phyloP scores from a whole-genome alignment of 257 asterid species.

The Lithospermum erythrorhizon region DNA sequence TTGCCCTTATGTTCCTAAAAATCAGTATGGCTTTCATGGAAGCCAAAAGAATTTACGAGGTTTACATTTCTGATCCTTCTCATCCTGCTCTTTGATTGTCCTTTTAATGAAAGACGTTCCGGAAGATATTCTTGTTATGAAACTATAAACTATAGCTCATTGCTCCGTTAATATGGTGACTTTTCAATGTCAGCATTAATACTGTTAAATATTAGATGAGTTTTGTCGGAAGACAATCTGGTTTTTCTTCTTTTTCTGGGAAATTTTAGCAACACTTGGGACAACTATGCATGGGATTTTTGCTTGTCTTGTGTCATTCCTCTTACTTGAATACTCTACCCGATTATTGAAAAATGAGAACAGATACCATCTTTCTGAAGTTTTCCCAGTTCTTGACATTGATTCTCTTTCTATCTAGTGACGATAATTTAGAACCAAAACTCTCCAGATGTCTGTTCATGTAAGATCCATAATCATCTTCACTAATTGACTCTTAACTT shows the following conservation, averaged over 20 bases:
- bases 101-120: not conserved
- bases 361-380: too few relatives aligned
- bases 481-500: conserved; percentile 6
- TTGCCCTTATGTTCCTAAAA: conserved; percentile 56
- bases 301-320: too few relatives aligned
- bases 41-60: conserved; percentile 80
- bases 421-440: not conserved
- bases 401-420: too few relatives aligned
- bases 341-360: too few relatives aligned
- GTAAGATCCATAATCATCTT: not conserved
- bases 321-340: too few relatives aligned
- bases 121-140: not conserved
- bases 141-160: not conserved
- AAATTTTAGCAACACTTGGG: too few relatives aligned
- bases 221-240: not conserved
- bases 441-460: not conserved
- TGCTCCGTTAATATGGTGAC: not conserved
- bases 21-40: conserved; percentile 82
- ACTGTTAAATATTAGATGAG: too few relatives aligned
- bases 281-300: too few relatives aligned
- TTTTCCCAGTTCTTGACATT: too few relatives aligned
- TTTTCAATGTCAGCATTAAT: too few relatives aligned
- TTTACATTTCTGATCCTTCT: conserved; percentile 16
- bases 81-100: conserved; percentile 2
- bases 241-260: too few relatives aligned